Evolutionary conservation across 1,284 basidiomycete species (phyloP).

Genomic region (Cryptococcus amylolentus): DNA sequence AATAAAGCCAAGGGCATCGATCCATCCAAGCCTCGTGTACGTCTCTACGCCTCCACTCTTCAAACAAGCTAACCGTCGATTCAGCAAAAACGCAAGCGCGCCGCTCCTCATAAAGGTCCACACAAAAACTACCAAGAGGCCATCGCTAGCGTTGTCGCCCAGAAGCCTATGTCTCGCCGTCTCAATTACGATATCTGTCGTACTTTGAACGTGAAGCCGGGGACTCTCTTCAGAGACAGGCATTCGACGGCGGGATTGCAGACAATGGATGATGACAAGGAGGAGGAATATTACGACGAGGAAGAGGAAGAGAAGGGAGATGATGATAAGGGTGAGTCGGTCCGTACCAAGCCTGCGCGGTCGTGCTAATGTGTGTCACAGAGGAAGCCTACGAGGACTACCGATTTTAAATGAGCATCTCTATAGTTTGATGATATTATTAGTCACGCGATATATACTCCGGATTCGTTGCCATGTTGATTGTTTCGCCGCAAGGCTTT

Average conservation of each 20-base stretch:
- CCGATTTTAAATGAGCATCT: not conserved
- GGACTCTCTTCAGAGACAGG: not conserved
- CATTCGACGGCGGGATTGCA: conserved; percentile 2
- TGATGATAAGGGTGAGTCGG: conserved; percentile 10
- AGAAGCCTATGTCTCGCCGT: conserved; percentile 41
- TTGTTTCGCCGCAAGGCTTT: too few relatives aligned
- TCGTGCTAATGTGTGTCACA: not conserved
- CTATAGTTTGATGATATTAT: not conserved
- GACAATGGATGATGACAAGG: conserved; percentile 9
- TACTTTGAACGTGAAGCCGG: conserved; percentile 17
- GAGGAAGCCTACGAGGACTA: not conserved
- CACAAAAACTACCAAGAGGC: conserved; percentile 34
- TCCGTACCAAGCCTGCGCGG: not conserved
- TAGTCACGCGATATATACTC: too few relatives aligned
- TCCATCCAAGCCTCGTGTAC: conserved; percentile 29
- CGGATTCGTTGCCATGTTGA: too few relatives aligned
- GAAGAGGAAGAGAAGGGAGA: conserved; percentile 26
- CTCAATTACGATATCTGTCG: conserved; percentile 39
- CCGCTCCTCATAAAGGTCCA: conserved; percentile 27
- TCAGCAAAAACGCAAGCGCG: conserved; percentile 25
- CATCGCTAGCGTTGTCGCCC: conserved; percentile 28
- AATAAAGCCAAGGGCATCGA: conserved; percentile 31
- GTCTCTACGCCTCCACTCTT: not conserved
- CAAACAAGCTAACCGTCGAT: not conserved
- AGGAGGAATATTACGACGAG: conserved; percentile 10